These are phyloP conservation scores for Nissolia schottii DNA, from an alignment of 306 rosid genomes.

Conservation along the genomic window DNA sequence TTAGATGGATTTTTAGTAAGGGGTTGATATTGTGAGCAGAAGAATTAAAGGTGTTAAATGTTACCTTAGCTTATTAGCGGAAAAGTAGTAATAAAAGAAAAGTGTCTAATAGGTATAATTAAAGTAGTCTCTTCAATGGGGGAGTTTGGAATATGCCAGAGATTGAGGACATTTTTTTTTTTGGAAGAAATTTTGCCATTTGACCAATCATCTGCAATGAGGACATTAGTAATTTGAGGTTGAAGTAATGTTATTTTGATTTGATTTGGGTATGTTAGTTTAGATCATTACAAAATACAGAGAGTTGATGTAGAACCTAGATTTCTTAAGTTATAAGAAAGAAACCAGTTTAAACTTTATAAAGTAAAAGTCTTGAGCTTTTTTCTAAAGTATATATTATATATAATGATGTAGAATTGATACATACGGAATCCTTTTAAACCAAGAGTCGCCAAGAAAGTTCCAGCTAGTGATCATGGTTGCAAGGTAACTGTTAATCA, in stretches of 20 bases:
- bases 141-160: conserved; percentile 8
- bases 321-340: conserved; percentile 32
- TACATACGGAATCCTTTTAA: neutral
- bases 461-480: conserved; percentile 3
- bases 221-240: conserved; percentile 6
- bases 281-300: neutral
- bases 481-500: neutral
- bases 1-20: neutral
- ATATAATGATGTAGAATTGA: neutral
- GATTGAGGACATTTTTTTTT: too few species aligned
- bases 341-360: conserved; percentile 5
- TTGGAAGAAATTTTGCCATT: too few species aligned
- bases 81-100: neutral
- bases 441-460: neutral
- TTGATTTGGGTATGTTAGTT: conserved; percentile 18
- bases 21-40: neutral
- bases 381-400: neutral
- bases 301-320: neutral
- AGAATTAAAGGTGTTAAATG: neutral
- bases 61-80: neutral
- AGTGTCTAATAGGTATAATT: neutral
- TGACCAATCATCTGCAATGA: too few species aligned
- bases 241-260: conserved; percentile 1
- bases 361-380: neutral
- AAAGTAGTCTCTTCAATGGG: neutral